phyloP scores from a whole-genome alignment of 164 flowering plant species.

The Nymphaea colorata region DNA sequence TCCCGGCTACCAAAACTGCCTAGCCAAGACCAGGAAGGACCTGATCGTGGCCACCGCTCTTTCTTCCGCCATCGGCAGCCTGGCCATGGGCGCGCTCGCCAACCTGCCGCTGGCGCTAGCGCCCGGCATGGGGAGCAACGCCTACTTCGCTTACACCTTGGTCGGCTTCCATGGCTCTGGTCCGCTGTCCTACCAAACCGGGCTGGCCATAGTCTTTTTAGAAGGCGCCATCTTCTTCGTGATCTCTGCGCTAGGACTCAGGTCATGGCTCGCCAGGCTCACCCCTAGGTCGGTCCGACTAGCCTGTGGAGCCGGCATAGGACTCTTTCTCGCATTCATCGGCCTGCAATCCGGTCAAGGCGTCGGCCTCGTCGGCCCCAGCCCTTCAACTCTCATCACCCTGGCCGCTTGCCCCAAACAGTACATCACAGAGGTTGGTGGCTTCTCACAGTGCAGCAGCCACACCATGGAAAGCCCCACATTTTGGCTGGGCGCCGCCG shows the following conservation, averaged over 20 bases:
- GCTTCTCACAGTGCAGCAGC: slow-evolving; percentile 32
- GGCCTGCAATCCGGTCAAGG: slow-evolving; percentile 67
- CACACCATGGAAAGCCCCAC: slow-evolving; percentile 63
- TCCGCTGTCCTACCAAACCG: slow-evolving; percentile 49
- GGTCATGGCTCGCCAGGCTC: slow-evolving; percentile 55
- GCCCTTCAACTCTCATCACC: slow-evolving; percentile 47
- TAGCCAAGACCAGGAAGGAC: slow-evolving; percentile 45
- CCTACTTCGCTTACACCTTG: slow-evolving; percentile 63
- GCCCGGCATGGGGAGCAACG: slow-evolving; percentile 86
- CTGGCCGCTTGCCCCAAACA: slow-evolving; percentile 38
- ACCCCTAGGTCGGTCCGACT: slow-evolving; percentile 55
- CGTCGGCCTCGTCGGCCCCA: slow-evolving; percentile 69
- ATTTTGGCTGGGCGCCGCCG: slow-evolving; percentile 61
- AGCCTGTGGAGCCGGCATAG: slow-evolving; percentile 67
- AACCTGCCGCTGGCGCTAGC: slow-evolving; percentile 71
- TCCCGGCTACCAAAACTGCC: slow-evolving; percentile 47
- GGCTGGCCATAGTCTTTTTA: slow-evolving; percentile 45
- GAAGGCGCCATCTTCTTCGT: slow-evolving; percentile 52
- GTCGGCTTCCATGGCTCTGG: slow-evolving; percentile 87
- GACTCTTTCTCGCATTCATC: slow-evolving; percentile 77
- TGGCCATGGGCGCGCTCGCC: slow-evolving; percentile 67
- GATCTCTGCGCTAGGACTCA: slow-evolving; percentile 49
- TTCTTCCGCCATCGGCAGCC: slow-evolving; percentile 56
- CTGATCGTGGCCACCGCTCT: slow-evolving; percentile 61
- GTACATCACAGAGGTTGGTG: slow-evolving; percentile 26